Base-by-base conservation (phyloP, 176 grass and related monocot genomes). In the Aegilops longissima region DNA sequence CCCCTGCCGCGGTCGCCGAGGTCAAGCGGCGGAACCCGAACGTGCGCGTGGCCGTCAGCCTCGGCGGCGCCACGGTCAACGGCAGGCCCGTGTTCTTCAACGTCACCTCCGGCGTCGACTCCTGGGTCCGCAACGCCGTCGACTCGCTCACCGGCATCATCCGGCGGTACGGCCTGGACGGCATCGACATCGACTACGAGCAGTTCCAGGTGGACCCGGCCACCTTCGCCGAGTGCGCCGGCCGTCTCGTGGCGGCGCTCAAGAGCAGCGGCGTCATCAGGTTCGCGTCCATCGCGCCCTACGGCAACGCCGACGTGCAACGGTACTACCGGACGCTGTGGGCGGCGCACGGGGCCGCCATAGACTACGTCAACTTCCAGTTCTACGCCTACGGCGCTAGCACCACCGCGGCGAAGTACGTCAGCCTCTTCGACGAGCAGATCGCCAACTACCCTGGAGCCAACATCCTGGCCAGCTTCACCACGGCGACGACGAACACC, bases 331-430 rank as follows among this genome's bases (percentile, higher is more conserved):
- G 83, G 80, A 90, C 91, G 1, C 78, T 98, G 8, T 95, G 93
- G 93, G 13, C 39, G 0, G 83, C 45, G 70, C 89, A 92, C 30
- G 83, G 71, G 0, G 10, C 29, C 12, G 93, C 51, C 29, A 84
- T 98, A 16, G 96, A 98, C 91, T 93, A 95, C 45, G 52, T 93
- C 42, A 95, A 98, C 88, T 98, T 98, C 91, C 90, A 98, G 86
- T 98, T 98, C 90, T 95, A 95, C 52, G 96, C 45, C 4, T 98
- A 95, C 36, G 38, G 24, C 17, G 38, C 80, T 1, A 52, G 66
- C 82, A 98, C 93, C 18, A 92, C 91, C 33, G 86, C 59, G 34
- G 40, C 64, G 39, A 62, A 92, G 78, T 98, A 95, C 1, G 81
- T 98, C 13, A 3, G 25, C 63, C 70, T 87, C 76, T 98, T 85